Percentiles rank a stretch among this genome's conserved stretches.
These are phyloP conservation scores for Vinca minor DNA, from an alignment of 257 asterid species.

Conservation along the genomic window DNA sequence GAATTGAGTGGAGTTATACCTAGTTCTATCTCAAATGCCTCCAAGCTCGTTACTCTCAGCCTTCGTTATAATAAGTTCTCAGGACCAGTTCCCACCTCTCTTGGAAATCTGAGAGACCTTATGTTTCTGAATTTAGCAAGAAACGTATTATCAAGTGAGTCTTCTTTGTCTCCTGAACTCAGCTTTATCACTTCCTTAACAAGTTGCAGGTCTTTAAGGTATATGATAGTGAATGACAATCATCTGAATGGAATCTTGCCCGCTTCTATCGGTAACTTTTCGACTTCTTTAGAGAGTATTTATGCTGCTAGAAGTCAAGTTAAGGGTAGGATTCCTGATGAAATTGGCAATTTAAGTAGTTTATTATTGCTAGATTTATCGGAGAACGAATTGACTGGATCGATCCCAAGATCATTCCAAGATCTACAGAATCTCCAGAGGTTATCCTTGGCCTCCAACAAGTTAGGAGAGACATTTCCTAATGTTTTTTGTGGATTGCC, in stretches of 20 bases:
- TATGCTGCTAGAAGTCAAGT: background rate
- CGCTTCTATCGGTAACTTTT: slow-evolving; percentile 28
- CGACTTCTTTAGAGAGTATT: slow-evolving; percentile 17
- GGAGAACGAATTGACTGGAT: slow-evolving; percentile 10
- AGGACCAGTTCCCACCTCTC: slow-evolving; percentile 23
- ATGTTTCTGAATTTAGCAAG: slow-evolving; percentile 12
- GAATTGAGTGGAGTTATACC: slow-evolving; percentile 23
- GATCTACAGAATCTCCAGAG: background rate
- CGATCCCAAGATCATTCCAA: slow-evolving; percentile 9
- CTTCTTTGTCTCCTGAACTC: background rate
- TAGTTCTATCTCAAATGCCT: background rate
- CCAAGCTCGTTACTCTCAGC: background rate
- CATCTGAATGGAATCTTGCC: slow-evolving; percentile 18
- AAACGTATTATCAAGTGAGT: slow-evolving; percentile 20
- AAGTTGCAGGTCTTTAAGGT: slow-evolving; percentile 8
- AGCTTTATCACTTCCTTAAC: slow-evolving; percentile 14
- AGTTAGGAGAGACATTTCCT: slow-evolving; percentile 16
- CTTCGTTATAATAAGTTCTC: slow-evolving; percentile 16
- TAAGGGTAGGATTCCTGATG: slow-evolving; percentile 25
- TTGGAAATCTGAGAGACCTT: slow-evolving; percentile 25
- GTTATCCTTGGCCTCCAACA: slow-evolving; percentile 4
- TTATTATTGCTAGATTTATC: background rate
- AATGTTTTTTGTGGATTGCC: slow-evolving; percentile 12
- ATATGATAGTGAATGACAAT: slow-evolving; percentile 4
- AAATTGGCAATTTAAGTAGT: slow-evolving; percentile 26